These are phyloP conservation scores for Beauveria asiatica DNA, from an alignment of 2,329 filamentous ascomycete genomes.

Conservation along the genomic window DNA sequence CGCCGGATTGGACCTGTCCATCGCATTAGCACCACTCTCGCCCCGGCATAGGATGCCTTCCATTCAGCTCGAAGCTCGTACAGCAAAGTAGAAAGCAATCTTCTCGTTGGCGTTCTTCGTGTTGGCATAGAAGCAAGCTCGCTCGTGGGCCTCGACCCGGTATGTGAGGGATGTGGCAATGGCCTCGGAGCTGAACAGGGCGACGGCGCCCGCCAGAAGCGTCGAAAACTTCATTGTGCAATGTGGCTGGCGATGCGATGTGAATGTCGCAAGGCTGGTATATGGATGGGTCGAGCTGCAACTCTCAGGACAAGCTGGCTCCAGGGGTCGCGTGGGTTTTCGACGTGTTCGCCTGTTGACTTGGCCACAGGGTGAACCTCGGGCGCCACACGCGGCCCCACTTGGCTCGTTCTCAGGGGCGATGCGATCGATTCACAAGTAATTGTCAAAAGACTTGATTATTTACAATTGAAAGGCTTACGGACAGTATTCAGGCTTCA, in stretches of 20 bases:
- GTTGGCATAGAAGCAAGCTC: constrained; percentile 86
- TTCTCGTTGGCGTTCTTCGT: constrained; percentile 75
- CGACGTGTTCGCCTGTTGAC: neutral
- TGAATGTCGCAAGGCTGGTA: neutral
- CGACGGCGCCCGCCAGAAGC: constrained; percentile 59
- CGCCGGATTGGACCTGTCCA: constrained; percentile 85
- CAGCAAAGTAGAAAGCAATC: constrained; percentile 97
- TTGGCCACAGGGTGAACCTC: constrained; percentile 10
- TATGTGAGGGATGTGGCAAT: constrained; percentile 91
- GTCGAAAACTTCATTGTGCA: constrained; percentile 56
- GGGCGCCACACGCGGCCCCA: constrained; percentile 1
- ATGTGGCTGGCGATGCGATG: neutral
- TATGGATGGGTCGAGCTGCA: neutral
- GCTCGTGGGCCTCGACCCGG: constrained; percentile 82
- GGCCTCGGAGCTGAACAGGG: constrained; percentile 56
- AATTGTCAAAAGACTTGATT: too few relatives aligned
- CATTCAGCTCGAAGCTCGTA: constrained; percentile 37
- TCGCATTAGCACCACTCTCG: neutral
- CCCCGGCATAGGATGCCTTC: neutral
- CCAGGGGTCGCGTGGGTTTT: constrained; percentile 14
- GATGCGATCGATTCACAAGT: too few relatives aligned
- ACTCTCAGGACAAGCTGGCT: constrained; percentile 20
- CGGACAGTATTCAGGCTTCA: too few relatives aligned
- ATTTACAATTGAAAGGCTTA: too few relatives aligned
- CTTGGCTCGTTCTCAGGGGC: constrained; percentile 4